Evolutionary conservation across 441 rosid genomes (phyloP), one percentile per base, ranked within the genome.

Genomic region (Populus tomentosa): DNA sequence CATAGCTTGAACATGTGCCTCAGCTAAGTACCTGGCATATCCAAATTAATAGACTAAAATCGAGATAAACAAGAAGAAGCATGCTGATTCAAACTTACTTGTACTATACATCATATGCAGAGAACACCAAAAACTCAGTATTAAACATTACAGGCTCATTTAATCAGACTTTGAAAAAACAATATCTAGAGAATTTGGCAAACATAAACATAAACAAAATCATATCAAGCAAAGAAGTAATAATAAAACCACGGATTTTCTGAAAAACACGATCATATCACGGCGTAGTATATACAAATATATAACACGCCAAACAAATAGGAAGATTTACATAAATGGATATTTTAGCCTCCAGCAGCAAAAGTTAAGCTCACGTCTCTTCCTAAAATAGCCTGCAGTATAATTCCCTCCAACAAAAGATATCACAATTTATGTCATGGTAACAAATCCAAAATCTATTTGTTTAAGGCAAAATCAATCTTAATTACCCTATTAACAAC

Each of bases 1-100:
- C 99, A 95, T 90, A 73, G 98, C 98, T 73, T 95, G 99, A 81
- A 95, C 98, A 79, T 91, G 93, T 16, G 99, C 97, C 88, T 95
- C 99, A 9, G 98, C 95, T 67, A 95, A 87, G 82, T 94, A 94
- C 89, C 99, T 94, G 87, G 14, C 79, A 77, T 62, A 21, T 82
- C 63, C 74, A 56, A 61, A 38, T 10, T 67, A 26, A 69, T 61
- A 38, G 1, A 59, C 77, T 18, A 40, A 70, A 38, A 67, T 70
- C 10, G n/a, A 42, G 75, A 8, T 13, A n/a, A 14, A 69, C 50
- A 42, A 42, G 14, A 28, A 8, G 13, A 66, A 53, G 11, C 53
- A 65, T 20, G 20, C 38, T 50, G 40, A 3, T 36, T 42, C 21
- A 10, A 30, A 23, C 28, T 3, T 35, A 13, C 4, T 9, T 10